Base-by-base conservation (phyloP, 805 yeast species). In the Wickerhamiella spandovensis region DNA sequence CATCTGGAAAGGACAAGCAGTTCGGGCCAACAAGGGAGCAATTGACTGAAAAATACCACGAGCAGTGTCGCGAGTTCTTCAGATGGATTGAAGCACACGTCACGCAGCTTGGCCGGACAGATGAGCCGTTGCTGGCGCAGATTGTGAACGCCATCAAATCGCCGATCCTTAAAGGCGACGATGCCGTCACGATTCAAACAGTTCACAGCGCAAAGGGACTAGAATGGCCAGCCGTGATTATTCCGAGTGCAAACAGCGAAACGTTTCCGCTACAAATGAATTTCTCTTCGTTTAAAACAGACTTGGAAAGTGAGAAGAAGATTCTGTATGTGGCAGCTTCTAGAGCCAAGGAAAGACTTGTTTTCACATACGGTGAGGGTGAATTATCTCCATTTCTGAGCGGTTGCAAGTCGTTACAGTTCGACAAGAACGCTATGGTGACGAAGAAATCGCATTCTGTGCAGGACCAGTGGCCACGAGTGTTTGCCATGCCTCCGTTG, bases 241-340 rank as follows among this genome's bases (percentile, higher is more conserved):
- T 53, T 17, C 51, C 55, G 6, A 18, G 28, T 12, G 49, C 47
- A 12, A 38, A 37, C 18, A 38, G 23, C 4, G 32, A n/a, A 3
- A 21, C 13, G 12, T 23, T 10, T 35, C 32, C 24, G 41, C 23
- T 43, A n/a, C 17, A n/a, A 20, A n/a, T 17, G 39, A 35, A 35
- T 9, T 15, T 17, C 6, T 8, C 20, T 6, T 39, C 28, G 7
- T 24, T 43, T n/a, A 48, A 38, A 8, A 13, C 23, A 6, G 42
- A 23, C 12, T 35, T 48, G 17, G 56, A 53, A 2, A 58, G 55
- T 22, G 62, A 61, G 49, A 47, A 51, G 20, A 47, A 60, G 20
- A 46, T 61, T 35, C 53, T 58, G 15, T 63, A 61, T 32, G 67
- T 63, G 2, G 65, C 58, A 1, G 51, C 58, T 7, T 56, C 65